Evolutionary conservation across 2,329 filamentous ascomycete genomes (phyloP).

Genomic region (Xylaria sp.): DNA sequence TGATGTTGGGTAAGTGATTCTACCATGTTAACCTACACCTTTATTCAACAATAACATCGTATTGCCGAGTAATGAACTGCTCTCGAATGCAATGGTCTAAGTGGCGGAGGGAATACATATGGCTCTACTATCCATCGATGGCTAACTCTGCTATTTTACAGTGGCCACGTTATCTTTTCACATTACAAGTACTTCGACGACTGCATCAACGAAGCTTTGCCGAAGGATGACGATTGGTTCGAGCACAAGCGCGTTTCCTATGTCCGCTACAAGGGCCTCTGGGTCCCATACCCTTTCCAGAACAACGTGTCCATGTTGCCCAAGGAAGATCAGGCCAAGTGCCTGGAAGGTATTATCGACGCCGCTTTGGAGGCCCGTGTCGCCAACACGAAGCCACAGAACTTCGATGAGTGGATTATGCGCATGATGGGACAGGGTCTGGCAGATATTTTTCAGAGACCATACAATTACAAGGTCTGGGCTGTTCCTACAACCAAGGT

Average conservation of each 20-base stretch:
- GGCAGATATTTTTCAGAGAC: constrained; percentile 96
- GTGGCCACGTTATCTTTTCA: constrained; percentile 98
- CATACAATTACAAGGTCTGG: constrained; percentile 99
- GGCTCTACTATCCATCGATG: background rate
- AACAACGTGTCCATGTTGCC: constrained; percentile 99
- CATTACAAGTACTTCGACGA: constrained; percentile 99
- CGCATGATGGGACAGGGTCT: constrained; percentile 90
- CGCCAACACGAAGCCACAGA: constrained; percentile 88
- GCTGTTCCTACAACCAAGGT: constrained; percentile 97
- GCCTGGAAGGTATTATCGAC: constrained; percentile 95
- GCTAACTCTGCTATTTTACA: constrained; percentile 25
- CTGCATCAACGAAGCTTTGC: constrained; percentile 95
- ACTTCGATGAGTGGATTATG: constrained; percentile 99
- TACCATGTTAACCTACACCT: background rate
- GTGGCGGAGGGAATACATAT: background rate
- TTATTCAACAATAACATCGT: background rate
- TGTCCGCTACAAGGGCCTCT: constrained; percentile 93
- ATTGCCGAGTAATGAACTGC: background rate
- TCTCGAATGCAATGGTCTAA: background rate
- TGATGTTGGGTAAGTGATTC: constrained; percentile 73
- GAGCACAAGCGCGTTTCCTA: constrained; percentile 98
- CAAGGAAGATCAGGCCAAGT: constrained; percentile 95
- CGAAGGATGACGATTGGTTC: constrained; percentile 95
- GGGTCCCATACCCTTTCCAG: constrained; percentile 99
- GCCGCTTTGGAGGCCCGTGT: constrained; percentile 88